A percentile compares a stretch with the other conserved stretches of the same genome.
Evolutionary conservation across 495 filamentous ascomycete genomes (phyloP).

Genomic region (Xylaria longipes): DNA sequence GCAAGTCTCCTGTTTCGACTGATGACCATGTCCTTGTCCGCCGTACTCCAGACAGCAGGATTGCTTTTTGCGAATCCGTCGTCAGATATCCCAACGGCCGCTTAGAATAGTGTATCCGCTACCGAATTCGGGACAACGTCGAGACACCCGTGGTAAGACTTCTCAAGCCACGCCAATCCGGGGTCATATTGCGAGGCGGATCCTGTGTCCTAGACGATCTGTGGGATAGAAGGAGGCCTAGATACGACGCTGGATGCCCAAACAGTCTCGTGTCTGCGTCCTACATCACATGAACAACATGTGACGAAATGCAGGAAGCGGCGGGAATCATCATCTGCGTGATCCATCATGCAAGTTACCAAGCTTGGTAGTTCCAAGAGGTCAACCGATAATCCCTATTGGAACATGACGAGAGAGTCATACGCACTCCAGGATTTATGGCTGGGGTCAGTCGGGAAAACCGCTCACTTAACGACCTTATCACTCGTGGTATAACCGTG

Average conservation of each 20-base stretch:
- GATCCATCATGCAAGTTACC: background rate
- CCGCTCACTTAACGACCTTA: background rate
- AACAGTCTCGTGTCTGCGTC: background rate
- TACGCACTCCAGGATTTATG: background rate
- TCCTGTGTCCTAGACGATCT: background rate
- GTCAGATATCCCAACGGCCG: background rate
- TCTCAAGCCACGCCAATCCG: constrained; percentile 8
- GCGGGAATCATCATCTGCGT: background rate
- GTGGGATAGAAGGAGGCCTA: background rate
- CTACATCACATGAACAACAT: background rate
- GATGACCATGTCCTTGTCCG: constrained; percentile 9
- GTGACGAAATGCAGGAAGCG: background rate
- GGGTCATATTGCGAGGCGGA: constrained; percentile 16
- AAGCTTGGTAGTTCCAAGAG: constrained; percentile 11
- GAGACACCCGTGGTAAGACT: background rate
- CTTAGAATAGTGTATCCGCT: background rate
- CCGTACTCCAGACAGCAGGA: background rate
- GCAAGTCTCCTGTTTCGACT: constrained; percentile 9
- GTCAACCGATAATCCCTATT: background rate
- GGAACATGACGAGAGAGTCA: constrained; percentile 14
- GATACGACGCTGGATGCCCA: background rate
- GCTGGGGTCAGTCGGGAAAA: constrained; percentile 10
- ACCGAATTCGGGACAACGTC: constrained; percentile 5
- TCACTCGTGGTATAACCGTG: constrained; percentile 7
- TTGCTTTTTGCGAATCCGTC: background rate